These are phyloP conservation scores for Boletus coccyginus DNA, from an alignment of 768 basidiomycete genomes.

Conservation along the genomic window DNA sequence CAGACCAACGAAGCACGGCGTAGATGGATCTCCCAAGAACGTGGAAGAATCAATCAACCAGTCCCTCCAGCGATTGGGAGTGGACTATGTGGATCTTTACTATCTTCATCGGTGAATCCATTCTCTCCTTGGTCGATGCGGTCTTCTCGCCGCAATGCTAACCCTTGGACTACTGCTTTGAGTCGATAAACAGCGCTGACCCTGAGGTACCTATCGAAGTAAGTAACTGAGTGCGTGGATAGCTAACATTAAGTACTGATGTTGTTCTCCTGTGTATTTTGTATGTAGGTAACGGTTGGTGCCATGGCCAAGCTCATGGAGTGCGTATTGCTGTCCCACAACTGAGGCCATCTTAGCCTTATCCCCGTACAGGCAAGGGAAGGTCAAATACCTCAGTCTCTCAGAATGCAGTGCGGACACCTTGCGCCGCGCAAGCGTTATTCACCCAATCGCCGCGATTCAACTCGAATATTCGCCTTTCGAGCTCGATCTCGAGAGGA, in stretches of 20 bases:
- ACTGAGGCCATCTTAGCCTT: neutral
- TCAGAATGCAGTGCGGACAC: conserved; percentile 48
- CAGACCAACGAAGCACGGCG: conserved; percentile 9
- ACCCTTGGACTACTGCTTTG: no score
- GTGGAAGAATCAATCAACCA: conserved; percentile 36
- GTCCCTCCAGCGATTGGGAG: conserved; percentile 40
- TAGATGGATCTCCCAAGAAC: conserved; percentile 42
- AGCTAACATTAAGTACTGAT: neutral
- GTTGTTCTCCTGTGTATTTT: neutral
- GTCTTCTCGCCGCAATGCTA: no score
- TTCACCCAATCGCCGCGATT: conserved; percentile 49
- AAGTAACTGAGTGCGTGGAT: no score
- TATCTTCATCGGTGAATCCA: no score
- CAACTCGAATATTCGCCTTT: conserved; percentile 55
- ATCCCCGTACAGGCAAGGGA: conserved; percentile 30
- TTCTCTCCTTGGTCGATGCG: no score
- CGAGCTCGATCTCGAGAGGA: conserved; percentile 42
- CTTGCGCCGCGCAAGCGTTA: conserved; percentile 47
- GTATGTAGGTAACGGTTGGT: conserved; percentile 37
- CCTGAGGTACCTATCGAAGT: no score
- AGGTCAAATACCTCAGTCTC: conserved; percentile 49
- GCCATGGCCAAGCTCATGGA: conserved; percentile 54
- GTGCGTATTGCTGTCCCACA: conserved; percentile 25
- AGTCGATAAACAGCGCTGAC: no score
- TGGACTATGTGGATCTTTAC: conserved; percentile 19